A percentile compares a stretch with the other conserved stretches of the same genome.
phyloP scores from a whole-genome alignment of 2,329 filamentous ascomycete genomes.

The Podosphaera leucotricha region DNA sequence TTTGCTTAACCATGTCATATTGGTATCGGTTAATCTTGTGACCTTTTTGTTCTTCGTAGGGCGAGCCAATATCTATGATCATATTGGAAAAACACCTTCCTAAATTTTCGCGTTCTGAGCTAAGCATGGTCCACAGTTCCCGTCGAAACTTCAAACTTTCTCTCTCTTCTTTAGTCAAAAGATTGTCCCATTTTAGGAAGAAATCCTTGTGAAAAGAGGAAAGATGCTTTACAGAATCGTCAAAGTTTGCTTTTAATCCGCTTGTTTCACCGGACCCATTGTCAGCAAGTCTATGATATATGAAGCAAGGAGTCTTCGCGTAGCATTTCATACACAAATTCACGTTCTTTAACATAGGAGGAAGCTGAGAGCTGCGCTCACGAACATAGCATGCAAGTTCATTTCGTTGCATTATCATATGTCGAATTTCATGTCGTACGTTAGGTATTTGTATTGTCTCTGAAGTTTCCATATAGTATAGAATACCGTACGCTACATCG shows the following conservation, averaged over 20 bases:
- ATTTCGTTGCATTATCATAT: constrained; percentile 95
- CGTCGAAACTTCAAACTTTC: constrained; percentile 68
- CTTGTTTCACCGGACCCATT: constrained; percentile 61
- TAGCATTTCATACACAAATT: constrained; percentile 74
- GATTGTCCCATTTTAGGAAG: constrained; percentile 81
- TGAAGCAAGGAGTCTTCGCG: constrained; percentile 72
- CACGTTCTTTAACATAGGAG: constrained; percentile 63
- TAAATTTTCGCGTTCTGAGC: constrained; percentile 63
- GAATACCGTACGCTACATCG: constrained; percentile 65
- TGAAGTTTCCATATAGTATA: constrained; percentile 89
- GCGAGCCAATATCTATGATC: constrained; percentile 56
- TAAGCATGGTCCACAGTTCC: constrained; percentile 92
- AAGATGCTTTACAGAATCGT: constrained; percentile 58
- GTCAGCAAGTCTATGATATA: constrained; percentile 80
- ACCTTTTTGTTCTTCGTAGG: constrained; percentile 40
- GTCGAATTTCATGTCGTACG: constrained; percentile 66
- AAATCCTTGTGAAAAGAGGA: constrained; percentile 53
- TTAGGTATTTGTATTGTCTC: constrained; percentile 68
- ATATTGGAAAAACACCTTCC: constrained; percentile 81
- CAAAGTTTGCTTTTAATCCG: constrained; percentile 59
- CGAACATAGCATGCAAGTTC: constrained; percentile 67
- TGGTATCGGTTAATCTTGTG: constrained; percentile 78
- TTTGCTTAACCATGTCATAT: constrained; percentile 63
- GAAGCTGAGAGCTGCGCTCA: constrained; percentile 54
- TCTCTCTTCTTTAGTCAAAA: constrained; percentile 85